A percentile compares a stretch with the other conserved stretches of the same genome.
phyloP scores from a whole-genome alignment of 345 rosid genomes.

The Syzygium jambos region DNA sequence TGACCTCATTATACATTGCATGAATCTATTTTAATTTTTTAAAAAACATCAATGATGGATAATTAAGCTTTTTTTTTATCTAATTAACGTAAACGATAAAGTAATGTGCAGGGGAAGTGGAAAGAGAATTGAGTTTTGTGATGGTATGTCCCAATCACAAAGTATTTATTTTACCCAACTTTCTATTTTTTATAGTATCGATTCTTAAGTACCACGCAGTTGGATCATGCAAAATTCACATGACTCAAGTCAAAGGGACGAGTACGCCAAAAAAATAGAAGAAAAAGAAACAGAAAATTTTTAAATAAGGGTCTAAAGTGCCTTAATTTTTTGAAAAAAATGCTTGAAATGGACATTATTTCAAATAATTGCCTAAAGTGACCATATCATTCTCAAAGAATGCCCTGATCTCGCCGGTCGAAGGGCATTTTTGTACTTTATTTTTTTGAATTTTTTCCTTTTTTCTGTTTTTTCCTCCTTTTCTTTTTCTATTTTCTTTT shows the following conservation, averaged over 20 bases:
- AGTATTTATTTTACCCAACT: background rate
- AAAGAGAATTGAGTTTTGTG: background rate
- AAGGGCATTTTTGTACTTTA: too few relatives aligned
- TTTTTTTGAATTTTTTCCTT: too few relatives aligned
- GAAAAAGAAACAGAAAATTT: too few relatives aligned
- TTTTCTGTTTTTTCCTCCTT: too few relatives aligned
- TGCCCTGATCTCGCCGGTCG: too few relatives aligned
- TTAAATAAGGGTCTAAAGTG: too few relatives aligned
- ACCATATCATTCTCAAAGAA: too few relatives aligned
- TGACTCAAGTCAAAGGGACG: background rate
- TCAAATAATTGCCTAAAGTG: too few relatives aligned
- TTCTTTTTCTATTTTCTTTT: too few relatives aligned
- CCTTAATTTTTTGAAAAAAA: too few relatives aligned
- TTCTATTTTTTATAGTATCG: background rate
- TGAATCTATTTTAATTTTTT: background rate
- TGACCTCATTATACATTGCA: background rate
- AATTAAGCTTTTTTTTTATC: background rate
- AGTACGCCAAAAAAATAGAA: too few relatives aligned
- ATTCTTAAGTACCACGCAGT: background rate
- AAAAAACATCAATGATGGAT: background rate
- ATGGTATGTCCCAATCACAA: background rate
- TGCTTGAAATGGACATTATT: too few relatives aligned
- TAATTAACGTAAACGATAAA: background rate
- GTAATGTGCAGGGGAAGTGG: background rate
- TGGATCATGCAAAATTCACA: background rate